phyloP scores from a whole-genome alignment of 306 rosid species.

The Quercus dentata region DNA sequence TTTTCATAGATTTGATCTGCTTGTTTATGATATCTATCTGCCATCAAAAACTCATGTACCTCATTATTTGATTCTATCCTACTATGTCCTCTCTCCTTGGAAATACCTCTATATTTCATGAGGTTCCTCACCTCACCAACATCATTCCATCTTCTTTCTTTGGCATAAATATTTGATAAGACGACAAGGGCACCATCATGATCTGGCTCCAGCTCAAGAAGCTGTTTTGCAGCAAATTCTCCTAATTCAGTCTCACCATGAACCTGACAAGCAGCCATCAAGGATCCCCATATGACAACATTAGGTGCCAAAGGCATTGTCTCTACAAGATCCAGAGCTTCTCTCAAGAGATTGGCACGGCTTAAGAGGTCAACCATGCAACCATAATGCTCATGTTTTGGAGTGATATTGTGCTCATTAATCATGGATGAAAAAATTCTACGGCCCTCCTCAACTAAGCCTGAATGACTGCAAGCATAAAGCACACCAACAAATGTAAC shows the following conservation, averaged over 20 bases:
- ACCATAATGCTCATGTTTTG: constrained; percentile 79
- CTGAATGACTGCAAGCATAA: constrained; percentile 88
- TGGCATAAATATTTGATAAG: constrained; percentile 77
- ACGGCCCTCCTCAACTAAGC: constrained; percentile 66
- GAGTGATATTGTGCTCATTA: constrained; percentile 56
- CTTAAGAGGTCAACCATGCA: constrained; percentile 90
- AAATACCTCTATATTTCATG: constrained; percentile 59
- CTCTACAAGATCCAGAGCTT: constrained; percentile 74
- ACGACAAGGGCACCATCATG: constrained; percentile 81
- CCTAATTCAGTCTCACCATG: constrained; percentile 72
- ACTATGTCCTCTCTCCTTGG: constrained; percentile 76
- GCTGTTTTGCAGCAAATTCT: constrained; percentile 67
- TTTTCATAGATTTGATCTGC: constrained; percentile 63
- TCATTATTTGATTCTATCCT: constrained; percentile 60
- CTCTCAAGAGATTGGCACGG: constrained; percentile 71
- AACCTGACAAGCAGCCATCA: constrained; percentile 79
- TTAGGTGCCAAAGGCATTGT: constrained; percentile 77
- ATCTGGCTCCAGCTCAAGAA: constrained; percentile 68
- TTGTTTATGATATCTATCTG: constrained; percentile 67
- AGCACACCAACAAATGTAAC: constrained; percentile 86
- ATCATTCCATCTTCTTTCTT: constrained; percentile 75
- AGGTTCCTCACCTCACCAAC: constrained; percentile 57
- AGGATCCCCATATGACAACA: constrained; percentile 85
- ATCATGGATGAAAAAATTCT: constrained; percentile 61
- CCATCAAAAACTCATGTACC: constrained; percentile 73